Conservation (phyloP, 208 protist genomes). For the Crithidia sp. region DNA sequence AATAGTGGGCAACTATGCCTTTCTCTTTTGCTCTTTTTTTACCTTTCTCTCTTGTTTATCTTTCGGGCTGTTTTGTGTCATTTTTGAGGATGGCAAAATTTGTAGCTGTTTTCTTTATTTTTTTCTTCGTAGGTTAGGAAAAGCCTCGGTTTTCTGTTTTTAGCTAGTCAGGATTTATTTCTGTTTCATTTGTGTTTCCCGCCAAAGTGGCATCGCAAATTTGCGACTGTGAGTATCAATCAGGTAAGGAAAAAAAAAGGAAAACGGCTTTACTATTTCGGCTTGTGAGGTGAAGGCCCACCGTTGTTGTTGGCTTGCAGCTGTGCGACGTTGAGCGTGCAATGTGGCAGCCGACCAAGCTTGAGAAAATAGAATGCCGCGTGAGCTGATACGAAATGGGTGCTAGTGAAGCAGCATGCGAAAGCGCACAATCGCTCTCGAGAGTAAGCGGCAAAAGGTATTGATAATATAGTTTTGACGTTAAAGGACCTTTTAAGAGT, state of each 20-base stretch:
- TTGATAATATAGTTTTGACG: too few species aligned
- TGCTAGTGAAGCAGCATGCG: too few species aligned
- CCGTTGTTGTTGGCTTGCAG: too few species aligned
- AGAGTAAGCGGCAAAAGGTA: too few species aligned
- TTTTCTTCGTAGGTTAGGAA: constrained; percentile 17
- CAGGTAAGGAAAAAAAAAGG: neutral
- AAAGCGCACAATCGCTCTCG: too few species aligned
- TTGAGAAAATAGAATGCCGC: too few species aligned
- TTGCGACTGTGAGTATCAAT: neutral
- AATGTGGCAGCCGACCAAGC: too few species aligned
- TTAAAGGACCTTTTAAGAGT: too few species aligned
- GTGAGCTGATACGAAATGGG: too few species aligned
- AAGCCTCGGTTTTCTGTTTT: constrained; percentile 10
- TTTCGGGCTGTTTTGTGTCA: neutral
- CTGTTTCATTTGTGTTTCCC: constrained; percentile 10
- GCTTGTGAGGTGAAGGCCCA: too few species aligned
- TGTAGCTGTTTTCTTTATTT: constrained; percentile 19
- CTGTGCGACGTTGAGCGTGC: too few species aligned
- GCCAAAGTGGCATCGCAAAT: constrained; percentile 1
- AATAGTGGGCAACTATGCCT: neutral
- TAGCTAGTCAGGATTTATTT: constrained; percentile 32
- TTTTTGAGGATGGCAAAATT: constrained; percentile 11
- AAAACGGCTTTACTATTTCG: neutral
- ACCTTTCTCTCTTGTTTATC: neutral
- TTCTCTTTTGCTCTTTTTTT: neutral